Base-by-base conservation (phyloP, 2,329 filamentous ascomycete species). In the Paracorniculantispora psalliotae region DNA sequence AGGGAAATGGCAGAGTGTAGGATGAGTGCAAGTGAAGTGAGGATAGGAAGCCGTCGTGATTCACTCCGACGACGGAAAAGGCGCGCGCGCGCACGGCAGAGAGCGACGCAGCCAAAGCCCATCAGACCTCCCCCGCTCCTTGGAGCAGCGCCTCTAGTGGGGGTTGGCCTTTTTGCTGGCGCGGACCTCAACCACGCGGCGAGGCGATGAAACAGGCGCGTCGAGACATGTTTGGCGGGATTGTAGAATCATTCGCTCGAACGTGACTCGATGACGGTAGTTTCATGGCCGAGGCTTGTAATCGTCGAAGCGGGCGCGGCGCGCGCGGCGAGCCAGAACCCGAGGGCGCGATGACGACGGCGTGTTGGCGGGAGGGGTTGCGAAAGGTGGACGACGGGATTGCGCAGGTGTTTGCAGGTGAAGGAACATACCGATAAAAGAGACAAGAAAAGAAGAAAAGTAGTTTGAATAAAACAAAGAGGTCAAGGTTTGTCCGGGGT, bases 61-160 rank as follows among this genome's bases (percentile, higher is more conserved):
- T 59, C 26, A 55, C 7, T 17, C 3, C 33, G 41, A 47, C 25
- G 17, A 28, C n/a, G 49, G 28, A 49, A 41, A 55, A 55, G 25
- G 23, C 33, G 50, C 57, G 57, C 33, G 26, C 33, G 26, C 50
- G n/a, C 7, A 15, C n/a, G 21, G n/a, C 43, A 1, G 50, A 25
- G 30, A 43, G 25, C 8, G n/a, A 19, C 26, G 35, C 35, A 47
- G 49, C 39, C 53, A 26, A 30, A 33, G 44, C 21, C 25, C 33
- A 25, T 12, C n/a, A 39, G 25, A 21, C 35, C 44, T 59, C 57
- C 57, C 57, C 57, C 50, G 50, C 51, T 55, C 50, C 51, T 59
- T 47, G 44, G 43, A n/a, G 57, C 51, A 50, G 44, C 30, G 6
- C 30, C 57, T 52, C 43, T 59, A 28, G 57, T 59, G 57, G 57